phyloP scores from a whole-genome alignment of 148 eudicot species.

The Chenopodium suecicum region DNA sequence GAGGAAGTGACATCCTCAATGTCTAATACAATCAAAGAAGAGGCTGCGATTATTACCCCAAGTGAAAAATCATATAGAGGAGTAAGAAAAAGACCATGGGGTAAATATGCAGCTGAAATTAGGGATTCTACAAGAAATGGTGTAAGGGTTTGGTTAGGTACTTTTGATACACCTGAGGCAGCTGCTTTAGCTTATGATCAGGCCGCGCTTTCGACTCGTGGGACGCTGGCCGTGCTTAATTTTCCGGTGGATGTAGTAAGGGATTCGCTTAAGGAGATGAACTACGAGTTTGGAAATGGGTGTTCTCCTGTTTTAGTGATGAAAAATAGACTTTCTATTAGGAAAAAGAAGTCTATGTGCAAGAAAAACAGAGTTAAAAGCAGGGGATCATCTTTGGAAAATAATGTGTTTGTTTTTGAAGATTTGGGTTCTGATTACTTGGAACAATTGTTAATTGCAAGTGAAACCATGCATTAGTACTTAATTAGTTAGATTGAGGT shows the following conservation, averaged over 20 bases:
- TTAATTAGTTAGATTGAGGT: background rate
- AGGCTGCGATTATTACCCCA: background rate
- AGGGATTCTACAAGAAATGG: conserved; percentile 80
- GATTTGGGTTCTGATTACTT: conserved; percentile 73
- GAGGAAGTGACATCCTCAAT: conserved; percentile 42
- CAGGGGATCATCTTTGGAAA: conserved; percentile 5
- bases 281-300: conserved; percentile 33
- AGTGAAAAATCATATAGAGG: conserved; percentile 44
- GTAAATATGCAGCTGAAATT: conserved; percentile 75
- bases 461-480: conserved; percentile 20
- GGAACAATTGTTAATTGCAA: conserved; percentile 52
- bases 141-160: conserved; percentile 73
- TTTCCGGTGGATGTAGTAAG: conserved; percentile 60
- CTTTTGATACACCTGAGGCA: conserved; percentile 68
- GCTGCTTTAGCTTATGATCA: conserved; percentile 80
- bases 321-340: conserved; percentile 53
- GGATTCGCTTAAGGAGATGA: conserved; percentile 56
- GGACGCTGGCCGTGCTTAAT: conserved; percentile 50
- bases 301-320: conserved; percentile 63
- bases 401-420: conserved; percentile 62
- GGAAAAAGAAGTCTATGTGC: conserved; percentile 31
- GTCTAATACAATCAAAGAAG: background rate
- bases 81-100: conserved; percentile 74
- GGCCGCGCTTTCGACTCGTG: conserved; percentile 66
- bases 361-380: conserved; percentile 19